Percentiles rank a stretch among this genome's conserved stretches.
phyloP scores from a whole-genome alignment of 2,329 filamentous ascomycete species.

The Alternaria sp. region DNA sequence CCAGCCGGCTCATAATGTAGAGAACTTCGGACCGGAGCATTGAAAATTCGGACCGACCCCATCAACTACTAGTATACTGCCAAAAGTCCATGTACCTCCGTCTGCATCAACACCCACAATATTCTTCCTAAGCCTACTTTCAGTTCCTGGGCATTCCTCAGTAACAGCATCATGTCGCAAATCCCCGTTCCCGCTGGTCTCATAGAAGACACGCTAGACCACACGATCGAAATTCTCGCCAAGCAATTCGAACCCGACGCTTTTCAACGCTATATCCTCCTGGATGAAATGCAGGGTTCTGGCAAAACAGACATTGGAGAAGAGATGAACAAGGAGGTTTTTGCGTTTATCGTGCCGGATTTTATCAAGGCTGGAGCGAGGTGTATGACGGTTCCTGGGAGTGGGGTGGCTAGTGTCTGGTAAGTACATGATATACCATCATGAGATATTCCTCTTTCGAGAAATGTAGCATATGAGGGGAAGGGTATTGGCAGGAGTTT shows the following conservation, averaged over 20 bases:
- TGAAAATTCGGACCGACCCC: neutral
- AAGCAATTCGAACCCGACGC: constrained; percentile 6
- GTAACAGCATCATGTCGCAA: neutral
- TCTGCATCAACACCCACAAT: neutral
- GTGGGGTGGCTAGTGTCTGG: constrained; percentile 11
- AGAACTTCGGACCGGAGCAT: neutral
- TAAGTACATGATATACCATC: neutral
- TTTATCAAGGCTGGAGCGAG: constrained; percentile 2
- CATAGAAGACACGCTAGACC: constrained; percentile 7
- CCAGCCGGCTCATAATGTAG: constrained; percentile 2
- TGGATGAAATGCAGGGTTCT: neutral
- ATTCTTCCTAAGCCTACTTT: neutral
- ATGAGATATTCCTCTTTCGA: neutral
- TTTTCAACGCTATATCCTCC: constrained; percentile 5
- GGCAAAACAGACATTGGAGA: neutral
- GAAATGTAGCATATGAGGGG: neutral
- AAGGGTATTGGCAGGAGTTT: no score
- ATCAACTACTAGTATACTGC: neutral
- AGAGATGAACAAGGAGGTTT: constrained; percentile 2
- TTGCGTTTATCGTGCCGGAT: neutral
- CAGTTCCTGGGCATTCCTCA: neutral
- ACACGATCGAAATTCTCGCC: constrained; percentile 6
- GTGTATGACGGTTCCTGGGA: constrained; percentile 5
- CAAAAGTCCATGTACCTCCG: neutral
- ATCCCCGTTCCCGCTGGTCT: constrained; percentile 6